These are phyloP conservation scores for Cynanchum wilfordii DNA, from an alignment of 257 asterid species.

Conservation along the genomic window DNA sequence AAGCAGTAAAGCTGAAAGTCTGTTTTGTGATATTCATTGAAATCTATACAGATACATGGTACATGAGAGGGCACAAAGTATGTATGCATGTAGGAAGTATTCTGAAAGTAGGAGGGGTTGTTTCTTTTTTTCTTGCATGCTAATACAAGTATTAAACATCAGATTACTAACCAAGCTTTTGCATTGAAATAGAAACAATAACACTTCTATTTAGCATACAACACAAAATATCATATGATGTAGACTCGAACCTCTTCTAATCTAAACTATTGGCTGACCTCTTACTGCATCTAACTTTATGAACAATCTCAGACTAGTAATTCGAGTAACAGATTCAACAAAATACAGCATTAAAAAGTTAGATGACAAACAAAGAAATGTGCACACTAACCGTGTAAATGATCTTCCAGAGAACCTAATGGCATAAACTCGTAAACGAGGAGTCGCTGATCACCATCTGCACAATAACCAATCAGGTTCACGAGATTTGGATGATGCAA, in stretches of 20 bases:
- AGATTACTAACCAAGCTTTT: neutral
- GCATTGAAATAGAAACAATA: neutral
- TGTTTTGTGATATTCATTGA: neutral
- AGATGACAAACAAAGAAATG: constrained; percentile 4
- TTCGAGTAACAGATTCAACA: neutral
- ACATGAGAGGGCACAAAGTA: neutral
- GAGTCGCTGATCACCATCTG: constrained; percentile 96
- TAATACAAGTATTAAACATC: neutral
- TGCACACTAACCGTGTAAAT: constrained; percentile 76
- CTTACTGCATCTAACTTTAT: neutral
- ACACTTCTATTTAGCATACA: neutral
- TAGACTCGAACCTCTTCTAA: neutral
- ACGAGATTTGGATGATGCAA: constrained; percentile 90
- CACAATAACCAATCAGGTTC: constrained; percentile 96
- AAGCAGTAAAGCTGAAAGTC: neutral
- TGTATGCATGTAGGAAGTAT: neutral
- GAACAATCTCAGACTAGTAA: neutral
- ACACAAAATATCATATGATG: neutral
- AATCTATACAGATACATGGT: neutral
- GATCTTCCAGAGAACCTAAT: constrained; percentile 96
- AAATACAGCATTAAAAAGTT: neutral
- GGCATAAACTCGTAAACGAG: constrained; percentile 96
- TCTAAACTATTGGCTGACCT: neutral
- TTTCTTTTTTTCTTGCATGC: neutral
- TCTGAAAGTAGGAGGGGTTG: neutral